These are phyloP conservation scores for Amanita exitialis DNA, from an alignment of 768 basidiomycete genomes.

Conservation along the genomic window DNA sequence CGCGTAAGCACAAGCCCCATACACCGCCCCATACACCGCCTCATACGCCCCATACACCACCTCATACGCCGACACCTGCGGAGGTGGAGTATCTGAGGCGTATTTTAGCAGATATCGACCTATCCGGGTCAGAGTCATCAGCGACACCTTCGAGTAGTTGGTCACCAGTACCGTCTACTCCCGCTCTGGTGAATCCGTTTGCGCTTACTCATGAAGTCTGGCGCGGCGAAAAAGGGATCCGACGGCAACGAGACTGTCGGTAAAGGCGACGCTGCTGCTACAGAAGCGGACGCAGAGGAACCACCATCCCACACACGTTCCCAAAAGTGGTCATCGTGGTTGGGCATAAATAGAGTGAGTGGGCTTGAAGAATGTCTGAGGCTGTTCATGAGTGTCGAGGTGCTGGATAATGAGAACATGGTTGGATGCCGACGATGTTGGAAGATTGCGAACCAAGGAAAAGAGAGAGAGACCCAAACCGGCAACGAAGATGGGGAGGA, in stretches of 20 bases:
- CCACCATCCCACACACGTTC: background rate
- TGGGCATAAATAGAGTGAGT: slow-evolving; percentile 38
- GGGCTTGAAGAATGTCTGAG: slow-evolving; percentile 73
- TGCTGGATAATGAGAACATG: slow-evolving; percentile 88
- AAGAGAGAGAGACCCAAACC: slow-evolving; percentile 22
- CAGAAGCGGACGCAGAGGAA: background rate
- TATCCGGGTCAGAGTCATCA: slow-evolving; percentile 24
- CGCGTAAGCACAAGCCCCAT: slow-evolving; percentile 26
- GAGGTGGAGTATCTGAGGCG: slow-evolving; percentile 60
- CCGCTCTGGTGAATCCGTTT: slow-evolving; percentile 2
- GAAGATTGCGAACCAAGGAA: slow-evolving; percentile 68
- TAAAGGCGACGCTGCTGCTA: background rate
- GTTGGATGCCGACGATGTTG: slow-evolving; percentile 92
- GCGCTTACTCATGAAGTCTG: background rate
- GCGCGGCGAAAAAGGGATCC: background rate
- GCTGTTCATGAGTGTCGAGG: slow-evolving; percentile 89
- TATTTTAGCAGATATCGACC: slow-evolving; percentile 55
- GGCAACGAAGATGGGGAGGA: slow-evolving; percentile 19
- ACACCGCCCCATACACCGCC: slow-evolving; percentile 14
- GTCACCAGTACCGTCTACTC: background rate
- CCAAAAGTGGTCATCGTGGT: slow-evolving; percentile 26
- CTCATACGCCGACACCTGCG: slow-evolving; percentile 41
- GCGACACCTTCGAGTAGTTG: slow-evolving; percentile 15
- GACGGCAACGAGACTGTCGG: background rate
- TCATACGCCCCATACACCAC: slow-evolving; percentile 30